Base-by-base conservation (phyloP, 192 early-diverging fungal genomes). In the Backusella macrospora region DNA sequence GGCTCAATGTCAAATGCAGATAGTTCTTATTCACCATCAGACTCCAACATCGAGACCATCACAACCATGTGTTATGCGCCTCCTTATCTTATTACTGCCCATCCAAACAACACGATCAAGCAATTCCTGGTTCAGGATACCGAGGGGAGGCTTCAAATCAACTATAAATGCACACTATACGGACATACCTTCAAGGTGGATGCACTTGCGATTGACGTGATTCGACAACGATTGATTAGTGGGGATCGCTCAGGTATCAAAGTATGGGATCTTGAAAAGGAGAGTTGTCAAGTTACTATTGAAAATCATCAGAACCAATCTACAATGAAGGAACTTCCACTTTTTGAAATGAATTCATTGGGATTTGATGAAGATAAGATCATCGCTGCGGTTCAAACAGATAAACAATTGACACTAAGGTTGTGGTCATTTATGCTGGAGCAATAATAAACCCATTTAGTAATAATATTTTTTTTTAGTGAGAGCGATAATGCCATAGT, bases 101-200 rank as follows among this genome's bases (percentile, higher is more conserved):
- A 84, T 43, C 45, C 71, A 7, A 82, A 87, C 38, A 87, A 87
- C 45, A 85, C 77, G 21, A 80, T 87, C 23, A 81, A 82, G 45
- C 76, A 83, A 12, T 87, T 83, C 63, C 26, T 71, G n/a, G 69
- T 84, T n/a, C 18, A 73, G 6, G 64, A 63, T 39, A 37, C 34
- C 10, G 47, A 59, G 34, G 49, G 21, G 1, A 26, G 5, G 8
- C 62, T 82, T 15, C 67, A 79, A 44, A 62, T 81, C 18, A 59
- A 21, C 16, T 86, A 84, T 70, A 26, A 72, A 8, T 76, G 78
- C 9, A 85, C 81, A 40, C 64, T 87, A 5, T 86, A 82, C 49
- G 85, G 83, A 0, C 83, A 82, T 68, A 76, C 83, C 4, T 82
- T 80, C 38, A 78, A 76, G 10, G 86, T 87, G 1, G 80, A 65